Evolutionary conservation across 2,329 filamentous ascomycete species (phyloP), one percentile per base, ranked within the genome.

Genomic region (Monosporascus sp.): DNA sequence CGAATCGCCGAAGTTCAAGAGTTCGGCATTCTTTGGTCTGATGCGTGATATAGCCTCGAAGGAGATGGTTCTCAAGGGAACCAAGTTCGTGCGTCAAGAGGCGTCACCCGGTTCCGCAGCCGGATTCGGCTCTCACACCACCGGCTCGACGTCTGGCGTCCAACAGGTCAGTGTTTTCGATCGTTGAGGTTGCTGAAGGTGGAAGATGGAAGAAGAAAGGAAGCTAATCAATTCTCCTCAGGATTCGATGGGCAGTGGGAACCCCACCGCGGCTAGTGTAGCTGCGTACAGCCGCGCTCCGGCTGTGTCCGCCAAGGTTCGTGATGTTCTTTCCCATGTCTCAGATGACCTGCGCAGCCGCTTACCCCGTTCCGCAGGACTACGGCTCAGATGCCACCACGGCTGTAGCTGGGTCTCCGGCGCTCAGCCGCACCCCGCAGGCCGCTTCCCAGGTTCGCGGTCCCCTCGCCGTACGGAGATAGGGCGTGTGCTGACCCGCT

Each of bases 41-140:
- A 94, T 95, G 89, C 82, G 87, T 28, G 80, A 82, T 55, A 81
- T 94, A 51, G 80, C 87, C 50, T 84, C 89, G 64, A 77, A 80
- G 52, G 85, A 94, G 71, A 83, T 91, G 15, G 80, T 80, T 48
- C 84, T 94, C 38, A 79, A 89, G 59, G 88, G 86, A 41, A 86
- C 90, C 65, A 81, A 83, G 62, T 76, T 88, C 63, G 82, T 87
- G 46, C 43, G 24, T 9, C 43, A n/a, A 3, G 24, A 46, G 24
- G 78, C 67, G 26, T 45, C 52, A 8, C 22, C 50, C 8, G n/a
- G n/a, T 14, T 9, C 24, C 20, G 15, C 24, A 37, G 17, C 37
- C 6, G 31, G 43, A 20, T 49, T 35, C 9, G 35, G 24, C 22
- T 45, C 53, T 15, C 49, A 57, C n/a, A 20, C 48, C 45, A 37